These are phyloP conservation scores for Maudiozyma saulgeensis DNA, from an alignment of 805 yeast species.

Conservation along the genomic window DNA sequence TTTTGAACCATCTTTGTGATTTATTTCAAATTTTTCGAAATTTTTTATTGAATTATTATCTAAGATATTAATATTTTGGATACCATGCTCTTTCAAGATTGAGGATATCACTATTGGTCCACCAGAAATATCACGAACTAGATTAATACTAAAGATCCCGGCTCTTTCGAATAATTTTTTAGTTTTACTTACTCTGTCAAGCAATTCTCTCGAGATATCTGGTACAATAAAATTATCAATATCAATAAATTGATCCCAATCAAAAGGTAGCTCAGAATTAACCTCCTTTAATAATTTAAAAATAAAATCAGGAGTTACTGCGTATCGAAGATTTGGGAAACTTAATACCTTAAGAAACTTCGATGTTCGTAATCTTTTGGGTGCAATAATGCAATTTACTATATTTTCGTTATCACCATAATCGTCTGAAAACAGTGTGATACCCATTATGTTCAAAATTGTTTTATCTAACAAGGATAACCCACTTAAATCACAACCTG, in stretches of 20 bases:
- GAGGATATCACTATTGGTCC: slow-evolving; percentile 20
- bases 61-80: slow-evolving; percentile 13
- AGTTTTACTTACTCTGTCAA: slow-evolving; percentile 9
- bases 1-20: background rate
- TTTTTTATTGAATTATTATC: slow-evolving; percentile 8
- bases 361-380: slow-evolving; percentile 74
- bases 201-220: slow-evolving; percentile 22
- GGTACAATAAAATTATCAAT: slow-evolving; percentile 27
- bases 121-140: slow-evolving; percentile 24
- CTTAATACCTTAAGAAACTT: slow-evolving; percentile 71
- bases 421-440: slow-evolving; percentile 36
- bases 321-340: slow-evolving; percentile 37
- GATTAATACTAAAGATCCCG: slow-evolving; percentile 14
- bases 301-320: slow-evolving; percentile 48
- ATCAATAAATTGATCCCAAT: slow-evolving; percentile 7
- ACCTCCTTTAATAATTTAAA: slow-evolving; percentile 35
- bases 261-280: slow-evolving; percentile 6
- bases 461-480: slow-evolving; percentile 36
- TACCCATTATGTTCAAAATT: slow-evolving; percentile 45
- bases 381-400: slow-evolving; percentile 57
- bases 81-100: slow-evolving; percentile 23
- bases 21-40: slow-evolving; percentile 5
- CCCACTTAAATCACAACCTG: slow-evolving; percentile 50
- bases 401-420: slow-evolving; percentile 9
- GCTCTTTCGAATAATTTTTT: slow-evolving; percentile 24